Evolutionary conservation across 768 basidiomycete genomes (phyloP), one percentile per base, ranked within the genome.

Genomic region (Boletus eberwhitei): DNA sequence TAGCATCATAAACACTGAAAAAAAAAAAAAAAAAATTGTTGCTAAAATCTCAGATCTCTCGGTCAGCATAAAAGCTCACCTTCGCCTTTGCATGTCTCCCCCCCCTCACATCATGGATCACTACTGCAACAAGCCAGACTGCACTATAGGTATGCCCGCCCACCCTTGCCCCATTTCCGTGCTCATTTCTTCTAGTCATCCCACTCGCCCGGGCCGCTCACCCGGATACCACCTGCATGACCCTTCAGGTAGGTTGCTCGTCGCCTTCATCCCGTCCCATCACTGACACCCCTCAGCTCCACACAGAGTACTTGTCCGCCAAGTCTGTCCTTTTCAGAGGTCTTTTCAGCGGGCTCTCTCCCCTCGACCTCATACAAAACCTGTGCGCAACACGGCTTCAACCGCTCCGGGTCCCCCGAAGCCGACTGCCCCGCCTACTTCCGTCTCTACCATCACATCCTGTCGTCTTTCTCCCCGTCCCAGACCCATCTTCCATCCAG

Each of bases 91-190:
- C 8, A 8, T 29, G 24, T 26, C 24, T 8, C 29, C 4, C 24
- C 24, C 24, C 8, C 29, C 8, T 8, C 29, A 29, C 29, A 32
- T 32, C 31, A 32, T 32, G 31, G 35, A 35, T 14, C 35, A 35
- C 44, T 88, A 85, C 72, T 90, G 89, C 88, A 80, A 85, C 64
- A 87, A 83, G 58, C 79, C 82, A 54, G 87, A 92, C 70, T 92
- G 88, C 70, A 89, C 89, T 16, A 78, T 91, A 53, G 78, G 90
- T 90, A 62, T 34, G 80, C 71, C 34, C 3, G 4, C 37, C 14
- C 46, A 35, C 22, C 32, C 21, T 5, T 19, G 35, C 48, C 38
- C 36, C 38, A 8, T 41, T 40, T 26, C 46, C 29, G 22, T 39
- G 26, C 42, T 53, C 54, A 60, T 34, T 4, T 2, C 41, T 48